Base-by-base conservation (phyloP, 345 rosid genomes). In the Anastatica hierochuntica region DNA sequence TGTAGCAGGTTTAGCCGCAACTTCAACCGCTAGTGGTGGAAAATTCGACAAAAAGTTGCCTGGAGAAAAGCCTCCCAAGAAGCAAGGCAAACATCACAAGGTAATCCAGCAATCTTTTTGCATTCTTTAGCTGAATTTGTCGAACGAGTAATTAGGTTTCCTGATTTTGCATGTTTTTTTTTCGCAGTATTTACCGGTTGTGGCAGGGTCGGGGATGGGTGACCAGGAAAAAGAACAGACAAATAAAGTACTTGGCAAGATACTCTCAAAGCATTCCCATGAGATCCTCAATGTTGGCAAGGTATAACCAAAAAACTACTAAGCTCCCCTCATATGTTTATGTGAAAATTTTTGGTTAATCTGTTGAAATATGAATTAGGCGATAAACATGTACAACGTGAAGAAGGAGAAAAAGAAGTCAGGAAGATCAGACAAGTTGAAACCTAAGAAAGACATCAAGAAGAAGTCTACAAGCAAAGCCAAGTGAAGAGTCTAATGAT, bases 11-110 rank as follows among this genome's bases (percentile, higher is more conserved):
- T 71, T 84, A 58, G 98, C 92, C 16, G 78, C 90, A 4, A 75
- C 90, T 17, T 78, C 96, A 49, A 90, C 96, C 11, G 96, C 90
- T 30, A 90, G 96, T 65, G 96, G 95, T 51, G 96, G 98, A 31
- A 90, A 90, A 76, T 92, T 92, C 30, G 98, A 90, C 70, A 87
- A 79, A 68, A 90, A 81, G 81, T 69, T 87, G 27, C 74, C 71
- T 0, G 94, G 95, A 58, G 98, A 90, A 56, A 90, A 87, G 62
- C 76, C 94, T 68, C 75, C 69, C 7, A 87, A 82, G 67, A 78
- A 75, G 44, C 82, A 75, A 57, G 92, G 94, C 51, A 90, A 87
- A 64, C 78, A 82, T 60, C 88, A 84, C 71, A 87, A 90, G 95
- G 98, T 90, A 63, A 57, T 47, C 35, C 8, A 43, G 35, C 19